Evolutionary conservation across 331 rosid genomes (phyloP).

Genomic region (Malus hybrid): DNA sequence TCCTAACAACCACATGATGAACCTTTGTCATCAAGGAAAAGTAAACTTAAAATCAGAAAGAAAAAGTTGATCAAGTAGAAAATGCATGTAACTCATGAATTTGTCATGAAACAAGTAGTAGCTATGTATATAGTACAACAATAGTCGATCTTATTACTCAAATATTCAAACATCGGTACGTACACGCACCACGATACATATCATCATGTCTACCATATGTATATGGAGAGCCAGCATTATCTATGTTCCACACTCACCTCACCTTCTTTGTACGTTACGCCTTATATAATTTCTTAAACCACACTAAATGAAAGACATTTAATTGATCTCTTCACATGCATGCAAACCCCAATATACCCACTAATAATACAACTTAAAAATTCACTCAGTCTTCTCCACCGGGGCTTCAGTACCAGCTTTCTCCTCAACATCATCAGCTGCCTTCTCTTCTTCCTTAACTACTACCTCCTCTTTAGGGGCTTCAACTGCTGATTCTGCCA

Average conservation of each 20-base stretch:
- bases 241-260: not conserved
- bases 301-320: not conserved
- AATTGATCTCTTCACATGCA: not conserved
- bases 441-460: constrained; percentile 27
- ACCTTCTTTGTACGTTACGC: not conserved
- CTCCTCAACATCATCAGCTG: constrained; percentile 18
- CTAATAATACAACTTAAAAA: too few relatives aligned
- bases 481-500: constrained; percentile 11
- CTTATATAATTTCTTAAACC: not conserved
- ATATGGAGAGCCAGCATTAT: not conserved
- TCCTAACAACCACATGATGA: not conserved
- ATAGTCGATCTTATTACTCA: not conserved
- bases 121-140: not conserved
- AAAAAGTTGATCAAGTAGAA: not conserved
- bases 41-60: not conserved
- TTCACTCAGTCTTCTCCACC: constrained; percentile 16
- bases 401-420: constrained; percentile 13
- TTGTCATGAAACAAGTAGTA: not conserved
- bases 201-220: not conserved
- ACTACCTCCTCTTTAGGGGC: constrained; percentile 32
- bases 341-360: not conserved
- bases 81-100: not conserved
- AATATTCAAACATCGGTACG: not conserved
- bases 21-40: not conserved
- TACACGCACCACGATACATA: not conserved